These are phyloP conservation scores for Erysimum cheiri DNA, from an alignment of 441 rosid species.

Conservation along the genomic window DNA sequence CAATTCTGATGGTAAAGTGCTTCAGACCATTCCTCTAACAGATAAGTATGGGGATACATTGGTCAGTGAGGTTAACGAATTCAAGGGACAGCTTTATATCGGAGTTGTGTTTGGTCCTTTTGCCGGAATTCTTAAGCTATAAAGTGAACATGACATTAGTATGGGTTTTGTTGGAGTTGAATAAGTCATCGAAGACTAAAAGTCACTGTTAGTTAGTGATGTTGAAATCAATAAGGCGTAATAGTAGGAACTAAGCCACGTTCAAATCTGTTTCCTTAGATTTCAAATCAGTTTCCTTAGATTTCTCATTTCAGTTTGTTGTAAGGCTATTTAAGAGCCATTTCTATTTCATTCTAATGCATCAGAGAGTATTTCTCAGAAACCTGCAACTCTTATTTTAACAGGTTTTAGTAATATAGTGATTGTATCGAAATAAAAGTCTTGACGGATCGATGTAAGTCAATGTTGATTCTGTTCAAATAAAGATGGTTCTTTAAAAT, in stretches of 20 bases:
- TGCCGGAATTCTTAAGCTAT: conserved; percentile 37
- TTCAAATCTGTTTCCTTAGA: too few species aligned
- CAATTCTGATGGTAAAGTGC: conserved; percentile 30
- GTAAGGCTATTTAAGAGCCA: too few species aligned
- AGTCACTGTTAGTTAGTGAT: too few species aligned
- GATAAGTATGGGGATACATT: conserved; percentile 40
- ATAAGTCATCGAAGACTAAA: too few species aligned
- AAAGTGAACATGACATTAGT: neutral
- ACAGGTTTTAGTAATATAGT: conserved; percentile 4
- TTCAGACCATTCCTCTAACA: conserved; percentile 24
- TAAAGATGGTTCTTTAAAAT: conserved; percentile 5
- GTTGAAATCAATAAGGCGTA: too few species aligned
- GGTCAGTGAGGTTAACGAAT: conserved; percentile 44
- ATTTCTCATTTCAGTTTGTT: too few species aligned
- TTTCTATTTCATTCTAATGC: too few species aligned
- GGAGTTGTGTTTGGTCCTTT: conserved; percentile 39
- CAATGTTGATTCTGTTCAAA: conserved; percentile 12
- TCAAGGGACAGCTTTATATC: conserved; percentile 34
- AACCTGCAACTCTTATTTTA: too few species aligned
- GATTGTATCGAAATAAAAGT: conserved; percentile 1
- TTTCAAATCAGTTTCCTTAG: too few species aligned
- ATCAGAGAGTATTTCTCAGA: too few species aligned
- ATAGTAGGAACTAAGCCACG: too few species aligned
- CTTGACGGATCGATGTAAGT: conserved; percentile 14
- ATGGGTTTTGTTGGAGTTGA: neutral